Evolutionary conservation across 2,329 filamentous ascomycete genomes (phyloP), one percentile per base, ranked within the genome.

Genomic region (Pyrenochaeta sp.): DNA sequence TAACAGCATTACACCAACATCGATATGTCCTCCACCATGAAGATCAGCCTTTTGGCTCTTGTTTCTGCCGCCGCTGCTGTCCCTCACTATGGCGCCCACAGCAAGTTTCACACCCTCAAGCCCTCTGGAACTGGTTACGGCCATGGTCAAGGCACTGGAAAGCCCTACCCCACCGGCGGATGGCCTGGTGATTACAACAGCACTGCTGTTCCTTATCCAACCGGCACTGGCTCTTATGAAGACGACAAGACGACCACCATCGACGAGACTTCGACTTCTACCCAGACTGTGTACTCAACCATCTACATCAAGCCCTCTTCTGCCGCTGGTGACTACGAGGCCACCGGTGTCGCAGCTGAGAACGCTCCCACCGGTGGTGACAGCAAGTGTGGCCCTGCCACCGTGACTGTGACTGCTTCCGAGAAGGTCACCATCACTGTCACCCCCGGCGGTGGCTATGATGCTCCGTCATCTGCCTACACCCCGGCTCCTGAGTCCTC

Each of bases 1-100:
- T 58, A 65, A 46, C 53, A 50, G 54, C 59, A 68, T 60, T 56
- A 51, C 28, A 53, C 56, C 60, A 68, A 71, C 27, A 60, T 69
- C 72, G 69, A 67, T 42, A 76, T 76, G 72, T 72, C 73, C 60
- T 60, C 72, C 61, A 68, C 68, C 56, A 73, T 73, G 61, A 74
- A 78, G 64, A 66, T 82, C 64, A 76, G 74, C 61, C 71, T 82
- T 58, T 68, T 82, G 76, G 78, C 79, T 50, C 72, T 83, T 58
- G 73, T 76, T 58, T 74, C 75, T 56, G 69, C 73, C 49, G 79
- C 74, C 56, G 71, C 78, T 22, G 79, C 79, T 51, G 64, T 75
- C 52, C 74, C 80, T 42, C 75, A 75, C 62, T 71, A 69, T 58
- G 64, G 65, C 47, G 65, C 57, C 56, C 66, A 72, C 66, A 62